phyloP scores from a whole-genome alignment of 2,329 filamentous ascomycete species.

The Alternaria hordeiaustralica region DNA sequence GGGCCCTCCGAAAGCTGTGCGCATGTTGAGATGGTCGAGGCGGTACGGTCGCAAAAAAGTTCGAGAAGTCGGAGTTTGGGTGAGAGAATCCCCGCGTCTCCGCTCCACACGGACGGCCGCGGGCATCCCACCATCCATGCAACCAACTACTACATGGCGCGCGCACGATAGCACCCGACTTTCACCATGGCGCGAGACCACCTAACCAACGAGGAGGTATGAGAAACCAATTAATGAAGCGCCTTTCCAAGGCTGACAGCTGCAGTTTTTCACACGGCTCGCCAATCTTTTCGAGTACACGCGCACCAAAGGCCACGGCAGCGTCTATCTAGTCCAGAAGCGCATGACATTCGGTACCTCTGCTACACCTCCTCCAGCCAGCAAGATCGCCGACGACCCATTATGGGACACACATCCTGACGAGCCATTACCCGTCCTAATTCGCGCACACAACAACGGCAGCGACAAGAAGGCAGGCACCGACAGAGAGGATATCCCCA shows the following conservation, averaged over 20 bases:
- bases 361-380: slow-evolving; percentile 41
- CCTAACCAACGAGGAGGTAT: slow-evolving; percentile 68
- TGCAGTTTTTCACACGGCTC: slow-evolving; percentile 75
- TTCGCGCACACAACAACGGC: slow-evolving; percentile 83
- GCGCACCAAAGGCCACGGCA: slow-evolving; percentile 74
- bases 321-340: slow-evolving; percentile 78
- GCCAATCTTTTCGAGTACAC: slow-evolving; percentile 70
- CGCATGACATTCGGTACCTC: slow-evolving; percentile 59
- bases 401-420: slow-evolving; percentile 67
- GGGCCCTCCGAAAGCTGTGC: slow-evolving; percentile 48
- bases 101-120: slow-evolving; percentile 25
- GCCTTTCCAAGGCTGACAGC: background rate
- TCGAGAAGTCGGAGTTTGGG: slow-evolving; percentile 34
- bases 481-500: slow-evolving; percentile 57
- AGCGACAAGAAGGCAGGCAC: slow-evolving; percentile 55
- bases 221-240: slow-evolving; percentile 34
- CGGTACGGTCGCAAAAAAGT: slow-evolving; percentile 39
- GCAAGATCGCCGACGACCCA: slow-evolving; percentile 56
- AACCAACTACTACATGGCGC: slow-evolving; percentile 26
- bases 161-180: slow-evolving; percentile 25
- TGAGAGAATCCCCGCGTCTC: slow-evolving; percentile 26
- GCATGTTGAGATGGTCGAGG: slow-evolving; percentile 41
- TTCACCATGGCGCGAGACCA: slow-evolving; percentile 58
- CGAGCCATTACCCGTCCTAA: slow-evolving; percentile 72
- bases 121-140: slow-evolving; percentile 26